Evolutionary conservation across 768 basidiomycete genomes (phyloP).

Genomic region (Rossbeevera mucosa): DNA sequence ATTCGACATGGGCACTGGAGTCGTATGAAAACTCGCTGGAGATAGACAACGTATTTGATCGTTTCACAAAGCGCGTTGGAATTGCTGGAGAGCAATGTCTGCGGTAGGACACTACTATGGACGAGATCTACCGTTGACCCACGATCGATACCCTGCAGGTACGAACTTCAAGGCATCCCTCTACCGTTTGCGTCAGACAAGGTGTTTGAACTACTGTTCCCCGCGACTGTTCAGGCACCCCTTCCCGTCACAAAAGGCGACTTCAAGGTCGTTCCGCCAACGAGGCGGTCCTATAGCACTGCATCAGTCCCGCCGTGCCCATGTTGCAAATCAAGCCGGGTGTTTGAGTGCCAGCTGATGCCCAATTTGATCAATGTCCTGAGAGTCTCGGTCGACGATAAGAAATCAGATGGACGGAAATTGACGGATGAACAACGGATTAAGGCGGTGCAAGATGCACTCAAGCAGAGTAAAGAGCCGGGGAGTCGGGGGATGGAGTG

Average conservation of each 20-base stretch:
- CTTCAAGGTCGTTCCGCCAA: constrained; percentile 46
- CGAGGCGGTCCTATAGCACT: constrained; percentile 52
- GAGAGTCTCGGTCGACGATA: constrained; percentile 27
- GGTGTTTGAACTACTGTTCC: constrained; percentile 72
- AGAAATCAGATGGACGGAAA: constrained; percentile 27
- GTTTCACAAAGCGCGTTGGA: constrained; percentile 69
- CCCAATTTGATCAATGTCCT: constrained; percentile 87
- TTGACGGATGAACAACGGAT: constrained; percentile 66
- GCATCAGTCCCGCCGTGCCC: constrained; percentile 59
- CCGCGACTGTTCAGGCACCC: constrained; percentile 40
- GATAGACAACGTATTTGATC: constrained; percentile 82
- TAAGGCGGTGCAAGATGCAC: constrained; percentile 50
- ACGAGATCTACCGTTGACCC: not conserved
- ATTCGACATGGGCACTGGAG: constrained; percentile 61
- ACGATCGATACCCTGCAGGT: constrained; percentile 42
- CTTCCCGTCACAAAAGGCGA: constrained; percentile 57
- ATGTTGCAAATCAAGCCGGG: constrained; percentile 57
- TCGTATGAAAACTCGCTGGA: constrained; percentile 76
- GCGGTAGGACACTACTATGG: constrained; percentile 44
- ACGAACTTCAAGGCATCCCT: constrained; percentile 82
- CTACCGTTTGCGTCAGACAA: constrained; percentile 81
- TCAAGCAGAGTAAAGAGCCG: constrained; percentile 44
- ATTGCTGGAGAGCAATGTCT: constrained; percentile 81
- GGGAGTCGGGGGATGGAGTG: constrained; percentile 80
- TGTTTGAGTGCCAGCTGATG: constrained; percentile 94